Evolutionary conservation across 1,284 basidiomycete genomes (phyloP).

Genomic region (Leccinum subrobustum): DNA sequence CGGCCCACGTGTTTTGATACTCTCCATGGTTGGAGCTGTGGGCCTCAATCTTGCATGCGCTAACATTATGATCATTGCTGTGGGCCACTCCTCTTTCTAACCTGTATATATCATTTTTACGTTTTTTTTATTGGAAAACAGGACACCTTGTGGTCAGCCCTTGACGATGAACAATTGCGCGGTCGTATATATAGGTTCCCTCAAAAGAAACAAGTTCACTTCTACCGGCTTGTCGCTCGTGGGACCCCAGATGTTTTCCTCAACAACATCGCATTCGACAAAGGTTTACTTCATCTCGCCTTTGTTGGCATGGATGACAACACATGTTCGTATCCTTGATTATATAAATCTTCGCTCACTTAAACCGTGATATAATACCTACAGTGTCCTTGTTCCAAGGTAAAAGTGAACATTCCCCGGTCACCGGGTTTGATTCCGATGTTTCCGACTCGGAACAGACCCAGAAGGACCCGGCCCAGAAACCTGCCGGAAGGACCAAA

Average conservation of each 20-base stretch:
- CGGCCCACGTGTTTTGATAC: background rate
- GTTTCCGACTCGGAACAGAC: too few relatives aligned
- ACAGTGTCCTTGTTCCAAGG: too few relatives aligned
- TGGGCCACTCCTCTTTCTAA: background rate
- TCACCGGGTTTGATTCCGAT: too few relatives aligned
- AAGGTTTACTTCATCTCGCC: background rate
- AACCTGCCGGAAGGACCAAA: too few relatives aligned
- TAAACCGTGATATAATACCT: too few relatives aligned
- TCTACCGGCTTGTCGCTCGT: background rate
- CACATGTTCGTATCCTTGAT: too few relatives aligned
- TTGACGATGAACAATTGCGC: background rate
- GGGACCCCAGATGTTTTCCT: background rate
- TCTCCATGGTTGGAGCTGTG: background rate
- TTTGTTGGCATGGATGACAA: background rate
- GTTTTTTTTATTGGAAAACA: background rate
- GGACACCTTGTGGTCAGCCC: background rate
- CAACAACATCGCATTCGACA: background rate
- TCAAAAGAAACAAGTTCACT: background rate
- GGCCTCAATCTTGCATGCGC: background rate
- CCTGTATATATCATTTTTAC: background rate
- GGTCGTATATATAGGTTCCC: background rate
- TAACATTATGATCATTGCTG: background rate
- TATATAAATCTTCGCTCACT: too few relatives aligned
- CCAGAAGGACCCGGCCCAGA: too few relatives aligned
- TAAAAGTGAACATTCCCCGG: too few relatives aligned